phyloP scores from a whole-genome alignment of 768 basidiomycete genomes.

The Trametopsis cervina region DNA sequence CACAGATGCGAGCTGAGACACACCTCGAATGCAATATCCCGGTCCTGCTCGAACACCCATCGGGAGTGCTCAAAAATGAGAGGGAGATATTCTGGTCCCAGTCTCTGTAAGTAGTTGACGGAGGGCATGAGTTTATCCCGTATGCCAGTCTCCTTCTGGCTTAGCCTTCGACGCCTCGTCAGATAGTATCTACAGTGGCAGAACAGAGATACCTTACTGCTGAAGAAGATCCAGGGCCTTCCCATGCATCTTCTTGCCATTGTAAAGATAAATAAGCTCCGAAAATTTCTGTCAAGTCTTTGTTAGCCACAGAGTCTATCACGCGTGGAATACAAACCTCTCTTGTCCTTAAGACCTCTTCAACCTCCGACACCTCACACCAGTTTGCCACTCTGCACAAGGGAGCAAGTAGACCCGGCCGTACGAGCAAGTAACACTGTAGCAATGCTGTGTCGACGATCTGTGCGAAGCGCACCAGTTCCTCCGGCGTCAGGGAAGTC shows the following conservation, averaged over 20 bases:
- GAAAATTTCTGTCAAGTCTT: slow-evolving; percentile 63
- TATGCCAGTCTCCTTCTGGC: slow-evolving; percentile 68
- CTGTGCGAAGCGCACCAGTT: slow-evolving; percentile 84
- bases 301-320: not conserved
- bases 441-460: slow-evolving; percentile 94
- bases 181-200: not conserved
- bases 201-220: slow-evolving; percentile 48
- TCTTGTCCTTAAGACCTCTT: slow-evolving; percentile 73
- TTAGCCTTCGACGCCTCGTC: slow-evolving; percentile 44
- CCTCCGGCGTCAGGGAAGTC: slow-evolving; percentile 67
- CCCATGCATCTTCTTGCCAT: slow-evolving; percentile 92
- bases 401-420: slow-evolving; percentile 76
- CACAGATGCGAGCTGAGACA: not conserved
- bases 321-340: slow-evolving; percentile 41
- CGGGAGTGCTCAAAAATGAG: slow-evolving; percentile 76
- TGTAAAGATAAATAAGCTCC: slow-evolving; percentile 86
- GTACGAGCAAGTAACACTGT: slow-evolving; percentile 81
- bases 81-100: slow-evolving; percentile 75
- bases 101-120: slow-evolving; percentile 83
- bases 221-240: slow-evolving; percentile 81
- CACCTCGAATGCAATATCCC: slow-evolving; percentile 73
- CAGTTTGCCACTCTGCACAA: slow-evolving; percentile 90
- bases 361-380: slow-evolving; percentile 94
- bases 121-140: slow-evolving; percentile 80
- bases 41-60: slow-evolving; percentile 80